Evolutionary conservation across 2,329 filamentous ascomycete species (phyloP).

Genomic region (Talaromyces sp.): DNA sequence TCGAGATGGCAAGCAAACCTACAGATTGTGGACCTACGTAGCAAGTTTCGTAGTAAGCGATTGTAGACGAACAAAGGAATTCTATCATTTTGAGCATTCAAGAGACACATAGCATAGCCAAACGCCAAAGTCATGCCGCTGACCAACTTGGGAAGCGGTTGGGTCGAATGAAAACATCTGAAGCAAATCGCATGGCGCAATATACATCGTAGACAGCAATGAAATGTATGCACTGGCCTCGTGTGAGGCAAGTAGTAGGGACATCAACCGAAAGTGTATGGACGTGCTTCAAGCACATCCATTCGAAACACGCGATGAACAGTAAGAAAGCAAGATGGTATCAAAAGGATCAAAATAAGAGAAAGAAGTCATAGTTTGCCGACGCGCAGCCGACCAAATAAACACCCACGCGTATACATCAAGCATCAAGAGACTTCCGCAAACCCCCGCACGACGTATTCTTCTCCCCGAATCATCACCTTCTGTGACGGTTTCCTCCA

Average conservation of each 20-base stretch:
- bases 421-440: slow-evolving; percentile 1
- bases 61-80: background rate
- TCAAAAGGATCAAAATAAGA: slow-evolving; percentile 4
- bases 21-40: no score
- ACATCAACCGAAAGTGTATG: slow-evolving; percentile 5
- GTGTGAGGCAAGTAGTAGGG: background rate
- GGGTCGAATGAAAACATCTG: background rate
- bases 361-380: background rate
- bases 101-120: background rate
- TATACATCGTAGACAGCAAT: background rate
- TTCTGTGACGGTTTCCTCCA: slow-evolving; percentile 16
- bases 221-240: background rate
- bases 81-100: slow-evolving; percentile 7
- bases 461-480: slow-evolving; percentile 16
- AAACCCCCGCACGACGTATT: slow-evolving; percentile 18
- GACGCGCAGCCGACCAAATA: background rate
- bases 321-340: slow-evolving; percentile 15
- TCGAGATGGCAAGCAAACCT: no score
- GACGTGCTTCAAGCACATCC: slow-evolving; percentile 9
- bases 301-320: slow-evolving; percentile 7
- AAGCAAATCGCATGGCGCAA: slow-evolving; percentile 2
- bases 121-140: slow-evolving; percentile 4
- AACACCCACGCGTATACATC: background rate
- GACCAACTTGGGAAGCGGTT: background rate
- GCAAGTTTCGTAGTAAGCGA: no score